Conservation (phyloP, 73 alveolate genomes). For the Paramecium biaurelia region DNA sequence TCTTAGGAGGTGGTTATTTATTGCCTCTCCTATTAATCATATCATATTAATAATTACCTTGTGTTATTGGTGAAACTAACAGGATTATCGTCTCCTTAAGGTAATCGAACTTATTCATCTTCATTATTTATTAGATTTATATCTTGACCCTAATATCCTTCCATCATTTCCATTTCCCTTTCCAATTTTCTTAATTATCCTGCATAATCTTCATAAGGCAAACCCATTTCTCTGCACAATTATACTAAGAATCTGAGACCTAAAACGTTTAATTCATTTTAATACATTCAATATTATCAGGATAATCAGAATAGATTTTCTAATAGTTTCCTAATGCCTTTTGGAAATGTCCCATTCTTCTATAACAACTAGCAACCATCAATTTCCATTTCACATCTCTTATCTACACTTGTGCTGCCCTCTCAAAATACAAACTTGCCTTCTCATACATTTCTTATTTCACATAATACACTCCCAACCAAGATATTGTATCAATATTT, state of each 20-base stretch:
- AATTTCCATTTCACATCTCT: constrained; percentile 96
- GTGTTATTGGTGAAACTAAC: neutral
- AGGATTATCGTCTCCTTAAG: constrained; percentile 38
- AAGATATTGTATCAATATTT: constrained; percentile 90
- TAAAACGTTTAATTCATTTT: neutral
- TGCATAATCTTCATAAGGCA: constrained; percentile 62
- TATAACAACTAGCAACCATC: constrained; percentile 97
- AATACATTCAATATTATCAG: constrained; percentile 91
- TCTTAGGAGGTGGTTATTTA: constrained; percentile 2
- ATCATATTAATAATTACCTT: neutral
- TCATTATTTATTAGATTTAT: constrained; percentile 6
- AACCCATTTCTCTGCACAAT: constrained; percentile 59
- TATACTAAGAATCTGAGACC: constrained; percentile 54
- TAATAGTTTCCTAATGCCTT: constrained; percentile 68
- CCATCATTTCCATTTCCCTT: constrained; percentile 58
- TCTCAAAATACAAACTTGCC: constrained; percentile 96
- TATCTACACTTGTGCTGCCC: constrained; percentile 98
- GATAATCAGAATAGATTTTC: constrained; percentile 85
- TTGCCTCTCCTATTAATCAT: neutral
- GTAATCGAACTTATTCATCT: constrained; percentile 29
- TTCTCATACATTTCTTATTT: constrained; percentile 93
- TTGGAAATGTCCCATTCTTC: constrained; percentile 59
- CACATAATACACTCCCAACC: constrained; percentile 96
- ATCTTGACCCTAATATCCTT: constrained; percentile 23
- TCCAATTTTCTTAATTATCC: constrained; percentile 57